Evolutionary conservation across 2,329 filamentous ascomycete species (phyloP).

Genomic region (Colletotrichum sp.): DNA sequence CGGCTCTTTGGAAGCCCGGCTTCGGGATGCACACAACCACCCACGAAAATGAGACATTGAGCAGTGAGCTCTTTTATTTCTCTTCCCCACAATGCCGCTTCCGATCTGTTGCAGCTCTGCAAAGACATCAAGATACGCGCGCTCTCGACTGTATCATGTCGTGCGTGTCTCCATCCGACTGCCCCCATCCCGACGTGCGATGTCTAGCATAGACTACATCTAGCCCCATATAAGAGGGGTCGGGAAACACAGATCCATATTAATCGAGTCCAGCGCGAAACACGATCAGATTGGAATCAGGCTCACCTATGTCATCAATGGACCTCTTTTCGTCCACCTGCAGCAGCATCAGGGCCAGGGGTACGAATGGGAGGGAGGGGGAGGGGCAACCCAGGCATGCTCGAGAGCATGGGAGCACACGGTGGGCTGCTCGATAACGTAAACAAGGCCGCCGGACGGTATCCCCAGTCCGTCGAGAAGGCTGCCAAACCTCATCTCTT

Average conservation of each 20-base stretch:
- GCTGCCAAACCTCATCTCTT: background rate
- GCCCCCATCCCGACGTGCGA: background rate
- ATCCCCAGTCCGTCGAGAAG: slow-evolving; percentile 2
- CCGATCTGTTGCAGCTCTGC: background rate
- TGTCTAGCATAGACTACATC: slow-evolving; percentile 4
- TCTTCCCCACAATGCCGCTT: background rate
- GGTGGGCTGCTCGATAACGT: slow-evolving; percentile 11
- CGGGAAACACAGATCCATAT: slow-evolving; percentile 3
- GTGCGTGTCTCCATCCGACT: slow-evolving; percentile 12
- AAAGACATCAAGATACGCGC: background rate
- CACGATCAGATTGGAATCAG: background rate
- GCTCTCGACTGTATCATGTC: slow-evolving; percentile 4
- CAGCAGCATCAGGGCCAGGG: slow-evolving; percentile 14
- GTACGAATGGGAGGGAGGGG: slow-evolving; percentile 1
- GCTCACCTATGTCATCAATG: slow-evolving; percentile 18
- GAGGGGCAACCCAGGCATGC: slow-evolving; percentile 8
- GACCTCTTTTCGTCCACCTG: slow-evolving; percentile 13
- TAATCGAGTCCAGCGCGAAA: background rate
- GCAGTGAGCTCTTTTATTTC: background rate
- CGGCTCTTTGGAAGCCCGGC: background rate
- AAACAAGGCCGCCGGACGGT: slow-evolving; percentile 5
- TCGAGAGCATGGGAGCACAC: background rate
- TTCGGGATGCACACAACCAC: background rate
- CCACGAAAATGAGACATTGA: background rate
- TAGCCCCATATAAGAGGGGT: slow-evolving; percentile 12